Evolutionary conservation across 257 asterid species (phyloP).

Genomic region (Lavandula angustifolia): DNA sequence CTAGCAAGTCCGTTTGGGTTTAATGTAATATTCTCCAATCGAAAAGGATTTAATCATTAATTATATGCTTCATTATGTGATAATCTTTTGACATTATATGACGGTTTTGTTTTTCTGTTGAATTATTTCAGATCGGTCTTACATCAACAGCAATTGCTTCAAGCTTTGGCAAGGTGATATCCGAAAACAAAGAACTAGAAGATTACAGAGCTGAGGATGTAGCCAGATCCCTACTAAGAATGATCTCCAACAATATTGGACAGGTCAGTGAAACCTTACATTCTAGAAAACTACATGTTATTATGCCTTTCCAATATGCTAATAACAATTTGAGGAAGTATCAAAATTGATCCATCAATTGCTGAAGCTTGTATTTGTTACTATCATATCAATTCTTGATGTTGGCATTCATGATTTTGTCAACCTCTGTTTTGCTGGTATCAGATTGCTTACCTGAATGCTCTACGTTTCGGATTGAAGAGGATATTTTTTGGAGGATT

Average conservation of each 20-base stretch:
- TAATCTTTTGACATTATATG: too few relatives aligned
- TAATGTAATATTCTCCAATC: background rate
- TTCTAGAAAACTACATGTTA: background rate
- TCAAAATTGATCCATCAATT: too few relatives aligned
- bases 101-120: background rate
- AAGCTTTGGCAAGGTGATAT: conserved; percentile 87
- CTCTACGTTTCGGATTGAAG: conserved; percentile 78
- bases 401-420: too few relatives aligned
- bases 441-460: conserved; percentile 91
- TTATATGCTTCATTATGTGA: conserved; percentile 21
- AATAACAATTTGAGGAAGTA: too few relatives aligned
- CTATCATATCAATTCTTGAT: background rate
- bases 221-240: conserved; percentile 82
- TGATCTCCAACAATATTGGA: conserved; percentile 92
- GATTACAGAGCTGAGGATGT: conserved; percentile 80
- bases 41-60: background rate
- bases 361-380: too few relatives aligned
- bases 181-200: conserved; percentile 68
- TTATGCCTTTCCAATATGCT: too few relatives aligned
- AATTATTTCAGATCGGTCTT: conserved; percentile 75
- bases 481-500: conserved; percentile 90
- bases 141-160: conserved; percentile 84
- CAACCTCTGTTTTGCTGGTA: background rate
- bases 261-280: conserved; percentile 56
- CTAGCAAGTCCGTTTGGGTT: conserved; percentile 1